Evolutionary conservation across 2,329 filamentous ascomycete genomes (phyloP).

Genomic region (Domatiomyces globalis): DNA sequence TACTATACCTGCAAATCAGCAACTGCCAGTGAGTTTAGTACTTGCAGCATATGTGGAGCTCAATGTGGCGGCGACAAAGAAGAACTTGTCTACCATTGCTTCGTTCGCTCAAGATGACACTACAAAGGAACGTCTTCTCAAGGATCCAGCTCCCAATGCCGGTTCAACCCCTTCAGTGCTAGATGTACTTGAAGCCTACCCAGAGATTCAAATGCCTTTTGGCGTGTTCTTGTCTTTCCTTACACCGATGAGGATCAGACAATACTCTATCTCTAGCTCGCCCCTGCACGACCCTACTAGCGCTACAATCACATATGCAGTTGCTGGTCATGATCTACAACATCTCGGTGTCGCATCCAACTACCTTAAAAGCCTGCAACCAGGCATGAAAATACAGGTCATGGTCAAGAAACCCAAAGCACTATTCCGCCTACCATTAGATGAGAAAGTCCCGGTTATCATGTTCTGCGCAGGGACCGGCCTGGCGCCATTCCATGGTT

Average conservation of each 20-base stretch:
- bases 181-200: slow-evolving; percentile 54
- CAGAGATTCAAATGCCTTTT: slow-evolving; percentile 47
- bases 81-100: slow-evolving; percentile 20
- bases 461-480: slow-evolving; percentile 35
- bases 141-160: neutral
- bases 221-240: slow-evolving; percentile 56
- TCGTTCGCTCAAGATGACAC: slow-evolving; percentile 8
- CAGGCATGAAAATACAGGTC: slow-evolving; percentile 23
- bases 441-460: slow-evolving; percentile 26
- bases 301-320: slow-evolving; percentile 53
- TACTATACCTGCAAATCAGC: slow-evolving; percentile 40
- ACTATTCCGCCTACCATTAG: slow-evolving; percentile 25
- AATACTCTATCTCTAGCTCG: slow-evolving; percentile 68
- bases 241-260: slow-evolving; percentile 60
- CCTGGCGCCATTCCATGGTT: slow-evolving; percentile 49
- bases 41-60: slow-evolving; percentile 61
- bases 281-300: slow-evolving; percentile 44
- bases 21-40: slow-evolving; percentile 49
- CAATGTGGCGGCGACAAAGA: slow-evolving; percentile 56
- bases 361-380: slow-evolving; percentile 38
- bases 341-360: slow-evolving; percentile 48
- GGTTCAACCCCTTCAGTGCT: slow-evolving; percentile 30
- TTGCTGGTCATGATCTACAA: slow-evolving; percentile 38
- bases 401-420: slow-evolving; percentile 23
- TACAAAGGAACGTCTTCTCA: neutral